Conservation (phyloP, 805 yeast species). For the Metschnikowia colocasiae region DNA sequence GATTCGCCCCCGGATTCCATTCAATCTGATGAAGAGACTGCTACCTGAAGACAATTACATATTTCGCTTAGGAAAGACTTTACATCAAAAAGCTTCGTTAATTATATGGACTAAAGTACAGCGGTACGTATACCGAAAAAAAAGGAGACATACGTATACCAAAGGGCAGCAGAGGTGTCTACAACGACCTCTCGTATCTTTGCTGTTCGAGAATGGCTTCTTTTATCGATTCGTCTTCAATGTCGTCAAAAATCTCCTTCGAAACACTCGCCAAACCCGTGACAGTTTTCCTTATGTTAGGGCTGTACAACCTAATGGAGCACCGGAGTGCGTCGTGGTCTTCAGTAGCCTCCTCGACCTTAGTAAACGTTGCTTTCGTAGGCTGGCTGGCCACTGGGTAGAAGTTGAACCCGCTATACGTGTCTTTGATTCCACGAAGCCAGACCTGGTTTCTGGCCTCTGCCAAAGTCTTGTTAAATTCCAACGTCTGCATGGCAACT, state of each 20-base stretch:
- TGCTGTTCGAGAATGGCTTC: constrained; percentile 63
- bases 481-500: constrained; percentile 74
- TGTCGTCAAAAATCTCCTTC: constrained; percentile 51
- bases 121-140: not conserved
- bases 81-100: not conserved
- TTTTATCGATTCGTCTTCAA: constrained; percentile 51
- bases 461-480: constrained; percentile 62
- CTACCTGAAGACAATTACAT: not conserved
- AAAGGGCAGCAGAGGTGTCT: not conserved
- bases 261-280: constrained; percentile 69
- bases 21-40: constrained; percentile 9
- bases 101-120: constrained; percentile 4
- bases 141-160: not conserved
- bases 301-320: constrained; percentile 41
- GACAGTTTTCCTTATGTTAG: constrained; percentile 45
- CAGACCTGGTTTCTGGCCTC: constrained; percentile 53
- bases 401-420: constrained; percentile 79
- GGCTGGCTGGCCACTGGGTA: constrained; percentile 79
- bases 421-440: constrained; percentile 64
- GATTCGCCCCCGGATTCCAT: constrained; percentile 17
- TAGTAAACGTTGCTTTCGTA: constrained; percentile 31
- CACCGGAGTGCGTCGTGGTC: constrained; percentile 32
- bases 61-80: not conserved
- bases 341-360: constrained; percentile 21
- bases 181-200: constrained; percentile 36